Conservation (phyloP, 768 basidiomycete species). For the Psilocybe tampanensis region DNA sequence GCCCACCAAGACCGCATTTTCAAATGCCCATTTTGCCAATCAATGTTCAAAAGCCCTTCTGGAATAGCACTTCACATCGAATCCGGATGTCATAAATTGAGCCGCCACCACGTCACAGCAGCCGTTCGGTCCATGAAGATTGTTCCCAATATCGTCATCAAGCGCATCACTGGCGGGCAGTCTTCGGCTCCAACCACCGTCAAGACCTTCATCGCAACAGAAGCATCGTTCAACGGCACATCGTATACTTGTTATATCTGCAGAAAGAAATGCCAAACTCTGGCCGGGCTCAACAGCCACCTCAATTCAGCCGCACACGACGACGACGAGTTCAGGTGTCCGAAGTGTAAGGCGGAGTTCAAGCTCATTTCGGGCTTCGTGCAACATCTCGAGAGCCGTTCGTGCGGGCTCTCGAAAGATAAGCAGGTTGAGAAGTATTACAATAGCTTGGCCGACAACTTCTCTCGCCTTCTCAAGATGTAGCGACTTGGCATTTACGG, state of each 20-base stretch:
- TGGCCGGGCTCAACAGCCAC: conserved; percentile 36
- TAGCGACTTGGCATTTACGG: not conserved
- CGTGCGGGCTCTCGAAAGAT: conserved; percentile 37
- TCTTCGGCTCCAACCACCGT: conserved; percentile 12
- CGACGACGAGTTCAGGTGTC: conserved; percentile 43
- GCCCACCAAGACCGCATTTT: conserved; percentile 26
- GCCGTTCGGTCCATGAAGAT: conserved; percentile 25
- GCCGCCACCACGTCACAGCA: conserved; percentile 38
- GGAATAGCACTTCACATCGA: conserved; percentile 43
- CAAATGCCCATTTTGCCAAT: conserved; percentile 35
- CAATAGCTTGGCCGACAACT: conserved; percentile 28
- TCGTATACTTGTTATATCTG: conserved; percentile 46
- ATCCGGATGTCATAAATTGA: conserved; percentile 38
- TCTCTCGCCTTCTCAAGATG: conserved; percentile 20
- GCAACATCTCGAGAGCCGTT: conserved; percentile 46
- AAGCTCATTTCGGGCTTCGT: conserved; percentile 41
- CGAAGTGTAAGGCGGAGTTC: conserved; percentile 38
- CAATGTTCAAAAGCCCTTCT: conserved; percentile 36
- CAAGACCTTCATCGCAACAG: conserved; percentile 30
- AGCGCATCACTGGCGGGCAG: conserved; percentile 27
- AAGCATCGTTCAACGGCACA: conserved; percentile 39
- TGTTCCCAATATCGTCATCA: conserved; percentile 36
- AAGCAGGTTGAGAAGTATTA: conserved; percentile 29
- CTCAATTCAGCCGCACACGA: conserved; percentile 41
- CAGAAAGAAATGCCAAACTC: conserved; percentile 29